A percentile compares a stretch with the other conserved stretches of the same genome.
phyloP scores from a whole-genome alignment of 176 grass and related monocot species.

The Eragrostis nindensis region DNA sequence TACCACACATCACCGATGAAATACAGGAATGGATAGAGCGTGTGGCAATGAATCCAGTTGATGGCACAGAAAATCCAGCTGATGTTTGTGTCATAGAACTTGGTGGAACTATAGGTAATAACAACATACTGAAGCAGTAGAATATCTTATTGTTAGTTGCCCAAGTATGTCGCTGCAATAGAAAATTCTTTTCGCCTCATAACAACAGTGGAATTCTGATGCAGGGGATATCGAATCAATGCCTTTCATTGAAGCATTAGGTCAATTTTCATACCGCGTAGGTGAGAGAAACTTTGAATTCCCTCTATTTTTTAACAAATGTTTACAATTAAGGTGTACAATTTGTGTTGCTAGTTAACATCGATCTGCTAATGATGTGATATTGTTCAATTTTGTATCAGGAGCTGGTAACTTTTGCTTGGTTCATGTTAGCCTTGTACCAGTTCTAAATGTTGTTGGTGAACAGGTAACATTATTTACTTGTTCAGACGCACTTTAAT shows the following conservation, averaged over 20 bases:
- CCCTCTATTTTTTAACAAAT: background rate
- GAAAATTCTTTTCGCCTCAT: slow-evolving; percentile 55
- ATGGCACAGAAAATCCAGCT: slow-evolving; percentile 83
- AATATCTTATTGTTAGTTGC: slow-evolving; percentile 48
- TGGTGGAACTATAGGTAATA: slow-evolving; percentile 95
- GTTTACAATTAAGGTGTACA: background rate
- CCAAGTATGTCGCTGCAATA: slow-evolving; percentile 54
- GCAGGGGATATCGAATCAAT: slow-evolving; percentile 99
- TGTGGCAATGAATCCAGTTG: slow-evolving; percentile 82
- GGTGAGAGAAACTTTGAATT: slow-evolving; percentile 54
- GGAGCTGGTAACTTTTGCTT: slow-evolving; percentile 92
- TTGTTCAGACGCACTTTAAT: background rate
- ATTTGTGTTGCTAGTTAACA: slow-evolving; percentile 14
- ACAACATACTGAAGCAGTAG: background rate
- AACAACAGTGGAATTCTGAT: slow-evolving; percentile 64
- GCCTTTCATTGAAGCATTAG: slow-evolving; percentile 98
- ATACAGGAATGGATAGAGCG: slow-evolving; percentile 99
- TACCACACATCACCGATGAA: slow-evolving; percentile 95
- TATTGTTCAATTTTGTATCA: slow-evolving; percentile 47
- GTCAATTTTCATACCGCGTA: slow-evolving; percentile 95
- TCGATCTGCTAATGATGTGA: slow-evolving; percentile 3
- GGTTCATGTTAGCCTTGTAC: slow-evolving; percentile 97
- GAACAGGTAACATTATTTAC: slow-evolving; percentile 74
- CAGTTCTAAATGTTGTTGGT: slow-evolving; percentile 93
- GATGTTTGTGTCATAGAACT: slow-evolving; percentile 99